phyloP scores from a whole-genome alignment of 805 yeast genomes.

The Candida andamanensis region DNA sequence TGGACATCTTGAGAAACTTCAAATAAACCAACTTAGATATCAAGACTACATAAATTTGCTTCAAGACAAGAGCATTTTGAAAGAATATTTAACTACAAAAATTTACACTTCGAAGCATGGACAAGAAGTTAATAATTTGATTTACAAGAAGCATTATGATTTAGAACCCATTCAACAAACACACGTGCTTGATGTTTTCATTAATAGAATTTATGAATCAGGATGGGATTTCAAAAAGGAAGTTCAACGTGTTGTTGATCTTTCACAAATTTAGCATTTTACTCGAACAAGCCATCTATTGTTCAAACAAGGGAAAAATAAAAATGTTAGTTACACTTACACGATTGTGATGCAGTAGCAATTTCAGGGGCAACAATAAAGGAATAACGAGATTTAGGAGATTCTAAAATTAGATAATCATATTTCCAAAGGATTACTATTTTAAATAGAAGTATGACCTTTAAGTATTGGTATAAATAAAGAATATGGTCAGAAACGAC shows the following conservation, averaged over 20 bases:
- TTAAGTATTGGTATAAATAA: too few relatives aligned
- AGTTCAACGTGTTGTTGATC: slow-evolving; percentile 8
- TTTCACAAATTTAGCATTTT: slow-evolving; percentile 2
- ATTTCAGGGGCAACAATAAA: too few relatives aligned
- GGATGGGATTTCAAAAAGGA: slow-evolving; percentile 20
- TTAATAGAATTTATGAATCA: slow-evolving; percentile 14
- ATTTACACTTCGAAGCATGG: slow-evolving; percentile 25
- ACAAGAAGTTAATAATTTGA: slow-evolving; percentile 17
- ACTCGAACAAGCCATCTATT: too few relatives aligned
- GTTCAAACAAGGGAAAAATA: too few relatives aligned
- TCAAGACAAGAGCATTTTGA: slow-evolving; percentile 19
- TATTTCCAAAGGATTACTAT: too few relatives aligned
- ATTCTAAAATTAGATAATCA: too few relatives aligned
- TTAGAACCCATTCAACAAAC: not conserved
- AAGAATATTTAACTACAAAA: slow-evolving; percentile 18
- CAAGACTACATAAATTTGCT: slow-evolving; percentile 24
- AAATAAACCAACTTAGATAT: slow-evolving; percentile 16
- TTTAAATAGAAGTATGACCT: too few relatives aligned
- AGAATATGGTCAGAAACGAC: too few relatives aligned
- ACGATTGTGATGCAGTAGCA: too few relatives aligned
- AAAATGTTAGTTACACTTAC: too few relatives aligned
- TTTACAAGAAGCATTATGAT: not conserved
- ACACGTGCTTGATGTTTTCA: slow-evolving; percentile 18
- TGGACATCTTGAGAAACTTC: slow-evolving; percentile 14
- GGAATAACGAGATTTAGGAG: too few relatives aligned